phyloP scores from a whole-genome alignment of 2,329 filamentous ascomycete species.

The Calycina marina region DNA sequence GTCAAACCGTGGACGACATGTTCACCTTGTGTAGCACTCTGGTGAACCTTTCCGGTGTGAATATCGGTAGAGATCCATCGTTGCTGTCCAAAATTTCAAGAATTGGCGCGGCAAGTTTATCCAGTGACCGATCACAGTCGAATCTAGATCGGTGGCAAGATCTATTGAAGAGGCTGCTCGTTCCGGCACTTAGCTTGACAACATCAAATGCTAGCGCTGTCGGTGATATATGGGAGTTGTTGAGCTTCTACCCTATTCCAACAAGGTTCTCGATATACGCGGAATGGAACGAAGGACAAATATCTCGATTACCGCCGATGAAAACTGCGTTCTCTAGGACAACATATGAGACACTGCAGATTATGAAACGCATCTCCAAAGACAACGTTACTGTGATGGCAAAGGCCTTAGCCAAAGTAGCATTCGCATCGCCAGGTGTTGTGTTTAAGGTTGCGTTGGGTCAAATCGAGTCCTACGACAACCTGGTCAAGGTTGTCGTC shows the following conservation, averaged over 20 bases:
- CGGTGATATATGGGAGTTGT: conserved; percentile 73
- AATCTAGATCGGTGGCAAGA: conserved; percentile 75
- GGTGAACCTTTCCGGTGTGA: conserved; percentile 72
- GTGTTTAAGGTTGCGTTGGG: conserved; percentile 81
- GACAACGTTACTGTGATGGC: conserved; percentile 80
- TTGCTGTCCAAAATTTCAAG: conserved; percentile 71
- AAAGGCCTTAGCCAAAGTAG: conserved; percentile 79
- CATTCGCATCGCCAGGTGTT: conserved; percentile 76
- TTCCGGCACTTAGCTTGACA: conserved; percentile 77
- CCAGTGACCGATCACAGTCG: conserved; percentile 49
- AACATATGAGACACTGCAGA: conserved; percentile 64
- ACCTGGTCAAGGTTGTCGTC: conserved; percentile 87
- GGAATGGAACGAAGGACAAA: conserved; percentile 77
- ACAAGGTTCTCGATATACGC: conserved; percentile 80
- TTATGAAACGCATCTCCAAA: conserved; percentile 78
- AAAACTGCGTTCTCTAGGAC: conserved; percentile 64
- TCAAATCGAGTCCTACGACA: conserved; percentile 88
- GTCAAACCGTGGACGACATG: conserved; percentile 79
- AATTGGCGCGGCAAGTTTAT: conserved; percentile 66
- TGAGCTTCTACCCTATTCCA: conserved; percentile 62
- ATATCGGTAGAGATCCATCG: conserved; percentile 70
- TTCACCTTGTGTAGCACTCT: conserved; percentile 76
- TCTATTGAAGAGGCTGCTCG: conserved; percentile 67
- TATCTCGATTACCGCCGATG: conserved; percentile 63
- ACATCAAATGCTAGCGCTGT: conserved; percentile 72